Conservation (phyloP, 1,284 basidiomycete genomes). For the Mycena sp. region DNA sequence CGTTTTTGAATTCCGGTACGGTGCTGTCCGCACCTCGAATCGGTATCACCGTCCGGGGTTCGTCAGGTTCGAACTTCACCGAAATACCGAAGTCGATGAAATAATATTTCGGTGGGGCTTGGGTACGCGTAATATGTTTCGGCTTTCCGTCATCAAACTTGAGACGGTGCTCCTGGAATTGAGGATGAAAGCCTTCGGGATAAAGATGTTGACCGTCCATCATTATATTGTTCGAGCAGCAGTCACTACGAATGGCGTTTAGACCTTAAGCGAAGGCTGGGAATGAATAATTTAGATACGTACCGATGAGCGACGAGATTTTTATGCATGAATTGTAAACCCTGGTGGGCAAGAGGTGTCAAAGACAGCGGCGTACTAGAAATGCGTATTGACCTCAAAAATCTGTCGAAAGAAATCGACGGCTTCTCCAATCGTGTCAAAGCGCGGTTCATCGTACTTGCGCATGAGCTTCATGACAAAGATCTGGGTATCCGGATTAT, state of each 20-base stretch:
- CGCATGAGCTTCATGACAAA: constrained; percentile 46
- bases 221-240: constrained; percentile 48
- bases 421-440: too few species aligned
- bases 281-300: background rate
- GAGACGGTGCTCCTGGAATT: background rate
- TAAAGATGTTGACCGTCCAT: constrained; percentile 43
- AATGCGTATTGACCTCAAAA: constrained; percentile 43
- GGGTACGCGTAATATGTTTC: constrained; percentile 19
- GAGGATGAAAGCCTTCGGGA: constrained; percentile 26
- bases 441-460: constrained; percentile 34
- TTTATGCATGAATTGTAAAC: too few species aligned
- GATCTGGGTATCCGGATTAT: constrained; percentile 26
- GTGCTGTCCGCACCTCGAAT: too few species aligned
- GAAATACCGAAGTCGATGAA: constrained; percentile 30
- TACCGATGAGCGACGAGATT: constrained; percentile 51
- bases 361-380: background rate
- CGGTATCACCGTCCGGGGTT: too few species aligned
- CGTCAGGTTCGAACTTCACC: background rate
- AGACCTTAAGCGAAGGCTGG: background rate
- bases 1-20: too few species aligned
- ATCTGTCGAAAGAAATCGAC: constrained; percentile 46
- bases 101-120: constrained; percentile 28
- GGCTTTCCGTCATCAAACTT: constrained; percentile 10
- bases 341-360: background rate
- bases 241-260: constrained; percentile 46